phyloP scores from a whole-genome alignment of 1,284 basidiomycete species.

The Schizophyllum commune region DNA sequence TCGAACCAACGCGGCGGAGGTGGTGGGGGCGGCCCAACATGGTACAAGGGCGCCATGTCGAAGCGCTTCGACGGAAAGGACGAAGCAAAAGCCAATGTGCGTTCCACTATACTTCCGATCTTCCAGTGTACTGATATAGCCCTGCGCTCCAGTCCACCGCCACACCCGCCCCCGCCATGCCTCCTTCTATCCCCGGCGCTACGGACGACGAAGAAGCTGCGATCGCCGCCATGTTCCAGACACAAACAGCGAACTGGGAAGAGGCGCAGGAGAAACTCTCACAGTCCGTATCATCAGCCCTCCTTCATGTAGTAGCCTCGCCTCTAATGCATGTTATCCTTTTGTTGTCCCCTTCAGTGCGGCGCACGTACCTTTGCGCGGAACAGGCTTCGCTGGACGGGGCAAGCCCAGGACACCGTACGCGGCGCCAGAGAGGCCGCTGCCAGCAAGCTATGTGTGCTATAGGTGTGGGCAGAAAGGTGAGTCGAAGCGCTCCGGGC shows the following conservation, averaged over 20 bases:
- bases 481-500: too few species aligned
- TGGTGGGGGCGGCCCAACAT: conserved; percentile 26
- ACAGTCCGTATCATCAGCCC: conserved; percentile 73
- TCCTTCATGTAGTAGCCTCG: conserved; percentile 53
- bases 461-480: conserved; percentile 98
- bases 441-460: conserved; percentile 96
- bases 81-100: conserved; percentile 28
- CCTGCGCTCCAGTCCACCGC: too few species aligned
- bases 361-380: conserved; percentile 59
- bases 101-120: conserved; percentile 18
- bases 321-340: conserved; percentile 52
- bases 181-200: conserved; percentile 31
- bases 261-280: conserved; percentile 97
- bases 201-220: conserved; percentile 76
- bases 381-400: conserved; percentile 50
- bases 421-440: conserved; percentile 50
- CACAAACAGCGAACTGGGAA: conserved; percentile 88
- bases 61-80: conserved; percentile 89
- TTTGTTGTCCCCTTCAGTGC: conserved; percentile 50
- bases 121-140: conserved; percentile 17
- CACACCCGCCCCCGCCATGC: background rate
- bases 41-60: conserved; percentile 73
- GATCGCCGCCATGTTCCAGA: conserved; percentile 96
- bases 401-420: conserved; percentile 49
- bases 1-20: conserved; percentile 29